phyloP scores from a whole-genome alignment of 2,329 filamentous ascomycete genomes.

The Coniochaeta hoffmannii region DNA sequence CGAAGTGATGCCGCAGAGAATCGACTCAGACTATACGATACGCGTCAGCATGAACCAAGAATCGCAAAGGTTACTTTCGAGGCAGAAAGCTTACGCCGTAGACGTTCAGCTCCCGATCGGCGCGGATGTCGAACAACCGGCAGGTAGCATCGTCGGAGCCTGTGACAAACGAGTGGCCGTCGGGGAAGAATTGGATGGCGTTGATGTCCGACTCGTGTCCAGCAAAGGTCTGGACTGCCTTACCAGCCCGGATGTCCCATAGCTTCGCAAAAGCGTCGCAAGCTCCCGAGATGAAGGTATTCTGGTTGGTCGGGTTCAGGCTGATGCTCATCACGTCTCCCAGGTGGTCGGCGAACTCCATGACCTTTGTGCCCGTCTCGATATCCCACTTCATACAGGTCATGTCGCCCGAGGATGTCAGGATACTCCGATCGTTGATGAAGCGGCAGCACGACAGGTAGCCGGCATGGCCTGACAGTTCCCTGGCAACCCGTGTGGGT shows the following conservation, averaged over 20 bases:
- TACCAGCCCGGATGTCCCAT: conserved; percentile 97
- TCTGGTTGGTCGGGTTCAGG: conserved; percentile 98
- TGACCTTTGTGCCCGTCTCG: conserved; percentile 93
- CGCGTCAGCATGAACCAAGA: background rate
- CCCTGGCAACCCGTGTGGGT: conserved; percentile 91
- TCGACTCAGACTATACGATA: conserved; percentile 78
- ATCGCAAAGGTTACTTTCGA: conserved; percentile 5
- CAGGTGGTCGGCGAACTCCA: conserved; percentile 95
- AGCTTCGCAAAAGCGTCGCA: conserved; percentile 98
- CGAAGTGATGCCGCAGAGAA: conserved; percentile 95
- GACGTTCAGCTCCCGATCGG: conserved; percentile 70
- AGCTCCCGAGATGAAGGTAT: conserved; percentile 98
- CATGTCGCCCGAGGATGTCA: conserved; percentile 98
- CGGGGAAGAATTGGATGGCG: conserved; percentile 98
- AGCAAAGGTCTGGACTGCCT: conserved; percentile 97
- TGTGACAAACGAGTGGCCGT: conserved; percentile 96
- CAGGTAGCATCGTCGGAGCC: conserved; percentile 97
- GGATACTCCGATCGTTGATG: conserved; percentile 95
- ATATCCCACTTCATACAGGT: conserved; percentile 99
- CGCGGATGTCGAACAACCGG: conserved; percentile 94
- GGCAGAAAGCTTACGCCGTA: conserved; percentile 48
- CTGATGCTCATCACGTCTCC: conserved; percentile 99
- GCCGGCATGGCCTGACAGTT: conserved; percentile 92
- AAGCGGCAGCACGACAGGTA: conserved; percentile 98
- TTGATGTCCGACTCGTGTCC: conserved; percentile 99